Evolutionary conservation across 2,329 filamentous ascomycete species (phyloP).

Genomic region (Aspergillus sp.): DNA sequence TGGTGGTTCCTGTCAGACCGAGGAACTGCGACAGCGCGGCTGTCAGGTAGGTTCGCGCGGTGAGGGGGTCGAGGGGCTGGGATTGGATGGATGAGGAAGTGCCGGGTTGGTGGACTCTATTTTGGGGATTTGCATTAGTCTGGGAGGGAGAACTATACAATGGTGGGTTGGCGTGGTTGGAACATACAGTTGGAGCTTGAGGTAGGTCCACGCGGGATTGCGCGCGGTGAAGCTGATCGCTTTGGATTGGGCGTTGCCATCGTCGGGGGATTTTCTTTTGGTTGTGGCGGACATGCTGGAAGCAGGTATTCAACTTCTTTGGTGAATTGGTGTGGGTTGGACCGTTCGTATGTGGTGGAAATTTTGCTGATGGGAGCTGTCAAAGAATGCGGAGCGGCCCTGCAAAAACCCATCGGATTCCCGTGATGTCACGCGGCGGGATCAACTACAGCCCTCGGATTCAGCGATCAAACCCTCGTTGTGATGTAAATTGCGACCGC

Average conservation of each 20-base stretch:
- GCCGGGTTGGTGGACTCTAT: slow-evolving; percentile 28
- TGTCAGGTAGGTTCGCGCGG: slow-evolving; percentile 44
- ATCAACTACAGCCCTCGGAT: background rate
- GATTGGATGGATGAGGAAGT: slow-evolving; percentile 13
- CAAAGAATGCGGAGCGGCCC: background rate
- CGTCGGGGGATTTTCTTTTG: slow-evolving; percentile 25
- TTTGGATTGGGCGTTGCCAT: slow-evolving; percentile 10
- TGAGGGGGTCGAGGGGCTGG: slow-evolving; percentile 42
- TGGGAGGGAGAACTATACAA: background rate
- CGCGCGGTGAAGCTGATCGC: slow-evolving; percentile 37
- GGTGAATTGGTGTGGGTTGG: background rate
- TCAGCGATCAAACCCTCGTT: background rate
- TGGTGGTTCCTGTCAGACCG: slow-evolving; percentile 45
- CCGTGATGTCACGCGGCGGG: slow-evolving; percentile 20
- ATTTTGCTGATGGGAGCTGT: background rate
- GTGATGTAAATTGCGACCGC: background rate
- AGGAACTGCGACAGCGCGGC: slow-evolving; percentile 48
- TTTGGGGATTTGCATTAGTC: background rate
- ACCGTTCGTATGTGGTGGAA: no score
- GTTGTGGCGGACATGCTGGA: slow-evolving; percentile 1
- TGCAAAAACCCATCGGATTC: slow-evolving; percentile 12
- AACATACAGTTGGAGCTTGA: slow-evolving; percentile 41
- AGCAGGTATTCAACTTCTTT: background rate
- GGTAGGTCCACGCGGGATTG: slow-evolving; percentile 43
- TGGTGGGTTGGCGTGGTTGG: background rate